Evolutionary conservation across 805 yeast species (phyloP), one percentile per base, ranked within the genome.

Genomic region (Ogataea sp.): DNA sequence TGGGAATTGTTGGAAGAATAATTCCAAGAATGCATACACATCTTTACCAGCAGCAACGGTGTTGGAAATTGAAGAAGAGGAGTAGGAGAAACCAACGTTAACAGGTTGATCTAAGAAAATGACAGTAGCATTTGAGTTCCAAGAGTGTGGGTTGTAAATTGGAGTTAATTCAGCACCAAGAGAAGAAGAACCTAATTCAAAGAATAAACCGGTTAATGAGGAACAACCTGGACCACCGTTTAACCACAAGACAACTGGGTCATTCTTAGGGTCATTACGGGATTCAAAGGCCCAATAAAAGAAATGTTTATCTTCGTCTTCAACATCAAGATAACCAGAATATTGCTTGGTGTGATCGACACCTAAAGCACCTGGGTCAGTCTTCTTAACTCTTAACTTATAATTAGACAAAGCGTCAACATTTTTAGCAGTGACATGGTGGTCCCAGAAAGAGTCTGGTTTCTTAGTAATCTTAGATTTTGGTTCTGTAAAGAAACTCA

Each of bases 141-240:
- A 90, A 2, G 96, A 81, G 63, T 76, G 67, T 17, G 93, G 90
- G 62, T 90, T 90, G 59, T 63, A 67, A 24, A 73, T 71, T n/a
- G 94, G 88, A 51, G 77, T 73, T 49, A 83, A 61, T 40, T 75
- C 70, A 27, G 73, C 60, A 44, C 75, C 78, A 43, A 90, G 77
- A 13, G 80, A 70, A 0, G 95, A 74, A 5, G 97, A 95, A 20
- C 97, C 97, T 54, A 88, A 71, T 60, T 90, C 97, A 54, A 89
- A 87, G 51, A 90, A 77, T 42, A 89, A 67, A 8, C 97, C 97
- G 26, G 94, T 85, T 56, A 87, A 64, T 1, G 96, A 85, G 0
- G 96, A 85, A 58, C 97, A 89, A 11, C 97, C 97, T 28, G 97
- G 97, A 5, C 97, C 96, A 47, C 97, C 97, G 56, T 89, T 89